Evolutionary conservation across 2,329 filamentous ascomycete species (phyloP).

Genomic region (Bipolaris victoriae): DNA sequence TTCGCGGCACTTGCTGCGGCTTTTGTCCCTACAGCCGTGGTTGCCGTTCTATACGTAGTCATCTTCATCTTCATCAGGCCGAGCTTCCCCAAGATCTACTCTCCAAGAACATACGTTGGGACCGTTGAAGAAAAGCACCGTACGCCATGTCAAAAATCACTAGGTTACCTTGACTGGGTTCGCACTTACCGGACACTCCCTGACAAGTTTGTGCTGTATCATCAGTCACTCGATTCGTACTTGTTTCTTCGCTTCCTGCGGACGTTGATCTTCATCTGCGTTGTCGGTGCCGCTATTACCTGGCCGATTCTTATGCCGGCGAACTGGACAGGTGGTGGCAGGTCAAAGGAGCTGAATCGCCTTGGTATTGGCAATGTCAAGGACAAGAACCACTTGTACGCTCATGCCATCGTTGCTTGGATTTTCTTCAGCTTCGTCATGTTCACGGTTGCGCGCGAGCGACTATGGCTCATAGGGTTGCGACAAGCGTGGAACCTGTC

Average conservation of each 20-base stretch:
- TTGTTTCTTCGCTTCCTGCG: constrained; percentile 89
- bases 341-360: constrained; percentile 71
- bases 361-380: constrained; percentile 80
- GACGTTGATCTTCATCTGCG: constrained; percentile 75
- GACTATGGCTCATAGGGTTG: constrained; percentile 89
- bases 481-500: constrained; percentile 91
- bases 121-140: constrained; percentile 51
- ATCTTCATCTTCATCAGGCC: constrained; percentile 52
- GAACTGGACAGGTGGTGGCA: constrained; percentile 79
- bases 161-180: constrained; percentile 49
- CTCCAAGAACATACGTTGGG: constrained; percentile 54
- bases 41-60: constrained; percentile 39
- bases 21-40: constrained; percentile 42
- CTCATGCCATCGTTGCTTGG: constrained; percentile 81
- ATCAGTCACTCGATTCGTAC: constrained; percentile 91
- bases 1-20: constrained; percentile 43
- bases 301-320: constrained; percentile 90
- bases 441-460: constrained; percentile 84
- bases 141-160: constrained; percentile 46
- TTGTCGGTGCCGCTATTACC: constrained; percentile 82
- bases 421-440: constrained; percentile 86
- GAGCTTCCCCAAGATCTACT: constrained; percentile 53
- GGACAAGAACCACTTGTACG: constrained; percentile 70
- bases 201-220: constrained; percentile 83
- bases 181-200: constrained; percentile 59